Evolutionary conservation across 768 basidiomycete species (phyloP).

Genomic region (Fibroporia radiculosa): DNA sequence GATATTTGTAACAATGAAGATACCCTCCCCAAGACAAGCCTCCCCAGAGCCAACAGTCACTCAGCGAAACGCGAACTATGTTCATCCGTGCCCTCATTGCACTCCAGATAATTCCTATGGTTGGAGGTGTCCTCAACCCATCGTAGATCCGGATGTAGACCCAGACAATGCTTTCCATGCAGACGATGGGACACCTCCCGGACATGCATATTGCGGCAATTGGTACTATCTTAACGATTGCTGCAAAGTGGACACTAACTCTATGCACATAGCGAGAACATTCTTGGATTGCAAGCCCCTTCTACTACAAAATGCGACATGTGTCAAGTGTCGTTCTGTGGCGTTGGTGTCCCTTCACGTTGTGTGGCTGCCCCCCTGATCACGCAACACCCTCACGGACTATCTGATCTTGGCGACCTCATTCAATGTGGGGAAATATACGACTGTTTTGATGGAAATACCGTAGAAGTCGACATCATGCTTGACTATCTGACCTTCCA

Average conservation of each 20-base stretch:
- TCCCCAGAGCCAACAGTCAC: conserved; percentile 73
- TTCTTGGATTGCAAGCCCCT: conserved; percentile 67
- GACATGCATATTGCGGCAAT: conserved; percentile 75
- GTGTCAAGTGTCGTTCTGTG: conserved; percentile 78
- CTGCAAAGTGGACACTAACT: not conserved
- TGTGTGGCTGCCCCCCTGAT: conserved; percentile 54
- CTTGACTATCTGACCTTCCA: conserved; percentile 68
- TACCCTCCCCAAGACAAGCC: conserved; percentile 66
- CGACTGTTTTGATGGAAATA: conserved; percentile 73
- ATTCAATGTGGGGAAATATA: conserved; percentile 72
- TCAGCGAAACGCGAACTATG: conserved; percentile 52
- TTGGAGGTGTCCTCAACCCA: conserved; percentile 77
- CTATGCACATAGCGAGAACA: conserved; percentile 47
- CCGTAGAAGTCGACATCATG: conserved; percentile 77
- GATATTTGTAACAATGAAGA: conserved; percentile 31
- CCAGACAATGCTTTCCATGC: conserved; percentile 68
- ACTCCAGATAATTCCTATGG: conserved; percentile 59
- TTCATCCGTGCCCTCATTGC: conserved; percentile 79
- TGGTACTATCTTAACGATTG: conserved; percentile 41
- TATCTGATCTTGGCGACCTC: conserved; percentile 64
- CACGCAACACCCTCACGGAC: conserved; percentile 60
- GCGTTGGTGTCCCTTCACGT: conserved; percentile 67
- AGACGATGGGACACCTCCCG: conserved; percentile 72
- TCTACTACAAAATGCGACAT: conserved; percentile 79
- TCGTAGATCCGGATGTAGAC: conserved; percentile 63